Evolutionary conservation across 495 filamentous ascomycete species (phyloP), one percentile per base, ranked within the genome.

Genomic region (Niebla homalea): DNA sequence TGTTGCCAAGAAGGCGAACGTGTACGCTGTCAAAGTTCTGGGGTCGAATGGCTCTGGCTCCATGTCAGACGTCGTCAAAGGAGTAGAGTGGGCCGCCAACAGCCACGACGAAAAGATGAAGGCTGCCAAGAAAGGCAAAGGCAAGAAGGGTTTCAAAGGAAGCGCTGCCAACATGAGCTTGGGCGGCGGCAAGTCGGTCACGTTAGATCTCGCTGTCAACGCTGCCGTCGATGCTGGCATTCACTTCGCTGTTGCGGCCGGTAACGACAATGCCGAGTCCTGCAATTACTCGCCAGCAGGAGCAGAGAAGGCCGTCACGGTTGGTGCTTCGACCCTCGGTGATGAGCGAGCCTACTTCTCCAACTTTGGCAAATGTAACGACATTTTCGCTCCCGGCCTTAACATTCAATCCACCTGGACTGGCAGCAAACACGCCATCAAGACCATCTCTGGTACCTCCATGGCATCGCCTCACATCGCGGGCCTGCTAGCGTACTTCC

Each of bases 271-370:
- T 58, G 84, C 88, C 51, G 89, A 99, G 70, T 93, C 93, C 46
- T 99, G 93, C 83, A 90, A 88, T 72, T 99, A 97, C 77, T 99
- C 93, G n/a, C 93, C 93, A 25, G 93, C 93, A 56, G 83, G 89
- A 46, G 87, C 93, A 54, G 78, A 81, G 58, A 87, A 89, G 64
- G 89, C 93, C 49, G 82, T 99, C 60, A 99, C 93, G 43, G 93
- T 99, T 52, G 93, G 89, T 64, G 93, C 93, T 54, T 94, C 88
- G 18, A 94, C 85, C 51, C 76, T 99, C 29, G 76, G 76, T 57
- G 93, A 99, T 67, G 86, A 89, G 76, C 90, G 93, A 68, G 93
- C 93, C 55, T 99, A 97, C 79, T 99, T 99, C 83, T 97, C 93
- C 79, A 99, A 99, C 83, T 97, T 81, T 70, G 93, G 93, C 66